Evolutionary conservation across 2,329 filamentous ascomycete genomes (phyloP).

Genomic region (Penicillium sp.): DNA sequence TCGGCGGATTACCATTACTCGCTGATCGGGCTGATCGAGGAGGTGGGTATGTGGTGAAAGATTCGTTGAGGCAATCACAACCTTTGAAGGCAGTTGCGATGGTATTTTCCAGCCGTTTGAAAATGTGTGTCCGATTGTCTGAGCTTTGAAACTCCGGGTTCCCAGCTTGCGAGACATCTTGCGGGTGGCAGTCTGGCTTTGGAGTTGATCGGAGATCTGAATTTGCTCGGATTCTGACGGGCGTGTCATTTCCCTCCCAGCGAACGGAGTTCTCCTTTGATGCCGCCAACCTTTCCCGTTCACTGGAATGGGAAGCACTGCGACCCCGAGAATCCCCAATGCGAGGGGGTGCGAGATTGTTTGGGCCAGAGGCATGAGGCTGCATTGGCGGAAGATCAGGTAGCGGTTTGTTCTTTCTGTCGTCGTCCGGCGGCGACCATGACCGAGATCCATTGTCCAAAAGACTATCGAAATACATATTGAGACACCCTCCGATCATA

Average conservation of each 20-base stretch:
- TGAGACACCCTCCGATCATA: slow-evolving; percentile 58
- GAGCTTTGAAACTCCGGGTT: slow-evolving; percentile 40
- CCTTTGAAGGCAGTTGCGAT: slow-evolving; percentile 67
- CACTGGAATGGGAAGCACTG: slow-evolving; percentile 30
- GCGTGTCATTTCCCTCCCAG: slow-evolving; percentile 21
- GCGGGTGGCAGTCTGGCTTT: slow-evolving; percentile 22
- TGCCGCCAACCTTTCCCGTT: slow-evolving; percentile 16
- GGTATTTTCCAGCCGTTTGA: slow-evolving; percentile 76
- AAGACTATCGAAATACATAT: slow-evolving; percentile 50
- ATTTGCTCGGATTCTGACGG: slow-evolving; percentile 29
- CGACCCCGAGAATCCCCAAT: slow-evolving; percentile 24
- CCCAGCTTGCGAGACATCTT: slow-evolving; percentile 20
- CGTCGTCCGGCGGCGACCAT: slow-evolving; percentile 22
- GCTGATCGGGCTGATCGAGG: slow-evolving; percentile 35
- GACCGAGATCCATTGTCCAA: slow-evolving; percentile 30
- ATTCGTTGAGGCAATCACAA: slow-evolving; percentile 71
- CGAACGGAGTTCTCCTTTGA: slow-evolving; percentile 17
- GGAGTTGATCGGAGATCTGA: slow-evolving; percentile 30
- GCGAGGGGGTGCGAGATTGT: slow-evolving; percentile 21
- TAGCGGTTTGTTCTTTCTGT: slow-evolving; percentile 8
- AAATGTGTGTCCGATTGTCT: slow-evolving; percentile 55
- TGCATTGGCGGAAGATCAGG: slow-evolving; percentile 18
- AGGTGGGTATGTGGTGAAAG: slow-evolving; percentile 62
- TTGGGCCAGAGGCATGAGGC: slow-evolving; percentile 9
- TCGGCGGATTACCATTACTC: slow-evolving; percentile 47